Evolutionary conservation across 208 protist genomes (phyloP).

Genomic region (Trypanosoma mega): DNA sequence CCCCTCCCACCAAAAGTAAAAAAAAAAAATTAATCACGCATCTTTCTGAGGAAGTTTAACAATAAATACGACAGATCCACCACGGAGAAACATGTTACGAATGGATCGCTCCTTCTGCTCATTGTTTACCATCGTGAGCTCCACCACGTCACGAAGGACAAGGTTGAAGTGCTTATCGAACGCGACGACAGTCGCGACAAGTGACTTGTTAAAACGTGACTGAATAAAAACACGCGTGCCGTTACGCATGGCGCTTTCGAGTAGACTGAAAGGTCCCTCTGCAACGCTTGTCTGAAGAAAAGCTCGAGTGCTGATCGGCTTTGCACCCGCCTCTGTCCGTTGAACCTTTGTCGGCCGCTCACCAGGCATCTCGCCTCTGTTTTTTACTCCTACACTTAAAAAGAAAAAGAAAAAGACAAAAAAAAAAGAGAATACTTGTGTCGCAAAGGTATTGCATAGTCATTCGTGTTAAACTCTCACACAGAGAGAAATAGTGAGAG

Average conservation of each 20-base stretch:
- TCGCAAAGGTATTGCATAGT: no score
- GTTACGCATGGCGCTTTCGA: conserved; percentile 78
- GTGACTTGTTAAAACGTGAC: conserved; percentile 99
- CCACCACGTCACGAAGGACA: conserved; percentile 93
- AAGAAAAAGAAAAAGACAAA: conserved; percentile 7
- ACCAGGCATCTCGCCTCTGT: conserved; percentile 42
- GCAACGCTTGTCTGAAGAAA: conserved; percentile 55
- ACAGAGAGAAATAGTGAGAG: neutral
- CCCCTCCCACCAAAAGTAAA: no score
- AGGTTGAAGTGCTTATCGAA: conserved; percentile 99
- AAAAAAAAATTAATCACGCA: no score
- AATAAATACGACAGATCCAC: conserved; percentile 99
- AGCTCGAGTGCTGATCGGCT: conserved; percentile 46
- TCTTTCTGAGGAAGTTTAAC: conserved; percentile 91
- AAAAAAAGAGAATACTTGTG: conserved; percentile 18
- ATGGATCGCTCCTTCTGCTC: conserved; percentile 96
- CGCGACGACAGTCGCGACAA: conserved; percentile 97
- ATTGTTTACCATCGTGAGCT: conserved; percentile 90
- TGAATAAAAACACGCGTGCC: conserved; percentile 96
- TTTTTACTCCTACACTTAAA: no score
- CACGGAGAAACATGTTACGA: conserved; percentile 98
- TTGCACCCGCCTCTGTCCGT: conserved; percentile 28
- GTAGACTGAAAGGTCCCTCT: conserved; percentile 75
- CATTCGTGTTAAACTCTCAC: no score
- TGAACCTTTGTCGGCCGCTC: conserved; percentile 34